Percentiles rank a stretch among this genome's conserved stretches.
Evolutionary conservation across 345 rosid species (phyloP).

Genomic region (Capsella bursapastoris): DNA sequence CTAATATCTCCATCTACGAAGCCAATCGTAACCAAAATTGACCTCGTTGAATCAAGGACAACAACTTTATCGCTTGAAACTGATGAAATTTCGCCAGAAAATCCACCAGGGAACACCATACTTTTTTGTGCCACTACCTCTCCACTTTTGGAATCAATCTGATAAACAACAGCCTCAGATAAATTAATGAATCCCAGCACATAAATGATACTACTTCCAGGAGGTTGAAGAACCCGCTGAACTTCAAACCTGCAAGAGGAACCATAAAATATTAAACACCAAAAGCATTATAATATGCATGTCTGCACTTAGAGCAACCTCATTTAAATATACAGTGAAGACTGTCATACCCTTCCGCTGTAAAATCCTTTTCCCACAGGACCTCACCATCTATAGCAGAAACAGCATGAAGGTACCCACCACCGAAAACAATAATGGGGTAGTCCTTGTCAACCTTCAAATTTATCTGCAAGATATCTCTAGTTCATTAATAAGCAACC

Average conservation of each 20-base stretch:
- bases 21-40: slow-evolving; percentile 60
- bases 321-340: slow-evolving; percentile 24
- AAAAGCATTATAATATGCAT: slow-evolving; percentile 20
- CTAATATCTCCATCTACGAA: slow-evolving; percentile 60
- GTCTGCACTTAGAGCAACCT: slow-evolving; percentile 1
- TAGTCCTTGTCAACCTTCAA: slow-evolving; percentile 74
- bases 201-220: slow-evolving; percentile 55
- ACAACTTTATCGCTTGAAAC: slow-evolving; percentile 72
- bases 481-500: slow-evolving; percentile 25
- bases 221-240: slow-evolving; percentile 69
- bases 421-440: slow-evolving; percentile 60
- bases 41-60: slow-evolving; percentile 68
- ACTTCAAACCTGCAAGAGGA: slow-evolving; percentile 69
- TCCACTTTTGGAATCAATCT: slow-evolving; percentile 73
- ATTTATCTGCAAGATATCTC: slow-evolving; percentile 57
- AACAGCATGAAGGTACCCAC: slow-evolving; percentile 82
- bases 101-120: slow-evolving; percentile 67
- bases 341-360: slow-evolving; percentile 68
- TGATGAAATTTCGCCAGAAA: slow-evolving; percentile 62
- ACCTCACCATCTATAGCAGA: slow-evolving; percentile 87
- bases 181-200: slow-evolving; percentile 73
- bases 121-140: slow-evolving; percentile 68
- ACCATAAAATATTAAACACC: slow-evolving; percentile 14
- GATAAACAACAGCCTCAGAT: slow-evolving; percentile 64
- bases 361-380: slow-evolving; percentile 87